Evolutionary conservation across 768 basidiomycete genomes (phyloP), one percentile per base, ranked within the genome.

Genomic region (Amanita exitialis): DNA sequence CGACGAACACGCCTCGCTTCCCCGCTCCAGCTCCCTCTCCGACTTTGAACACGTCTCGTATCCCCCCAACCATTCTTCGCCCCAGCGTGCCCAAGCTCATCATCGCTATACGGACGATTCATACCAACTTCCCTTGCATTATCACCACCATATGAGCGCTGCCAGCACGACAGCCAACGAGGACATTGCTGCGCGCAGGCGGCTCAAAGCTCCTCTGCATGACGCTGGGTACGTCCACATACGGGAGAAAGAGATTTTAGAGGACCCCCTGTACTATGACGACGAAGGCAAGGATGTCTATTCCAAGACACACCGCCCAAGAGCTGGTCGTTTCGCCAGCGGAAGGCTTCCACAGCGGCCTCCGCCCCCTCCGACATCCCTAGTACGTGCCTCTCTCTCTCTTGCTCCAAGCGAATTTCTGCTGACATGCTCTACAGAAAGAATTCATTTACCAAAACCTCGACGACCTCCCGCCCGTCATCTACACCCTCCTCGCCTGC

Each of bases 401-500:
- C 8, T 28, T 28, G 32, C 3, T 21, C 46, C 43, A 16, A 59
- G 61, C 55, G 58, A 58, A 37, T 58, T 45, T 46, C 47, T 28
- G n/a, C 21, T 15, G 16, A 18, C 15, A 20, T 15, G 25, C 28
- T 13, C 10, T 35, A 10, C 60, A 90, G 86, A 69, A 71, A 61
- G 88, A 91, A 65, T 87, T 90, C 64, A 60, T 90, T 45, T 66
- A 78, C 49, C 88, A 91, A 73, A 90, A 92, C 66, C 67, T 79
- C 47, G 87, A 90, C 57, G 80, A 86, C 63, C 64, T 92, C 55
- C 76, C 83, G 0, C 86, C 92, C 6, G 75, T 83, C 49, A 69
- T 91, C 35, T 99, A 98, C 71, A 96, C 94, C 37, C 78, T 95
- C 28, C 80, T 97, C 41, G 84, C 92, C 9, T 93, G 95, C 72